These are phyloP conservation scores for Elymus sibiricus DNA, from an alignment of 176 grass and related monocot genomes.

Conservation along the genomic window DNA sequence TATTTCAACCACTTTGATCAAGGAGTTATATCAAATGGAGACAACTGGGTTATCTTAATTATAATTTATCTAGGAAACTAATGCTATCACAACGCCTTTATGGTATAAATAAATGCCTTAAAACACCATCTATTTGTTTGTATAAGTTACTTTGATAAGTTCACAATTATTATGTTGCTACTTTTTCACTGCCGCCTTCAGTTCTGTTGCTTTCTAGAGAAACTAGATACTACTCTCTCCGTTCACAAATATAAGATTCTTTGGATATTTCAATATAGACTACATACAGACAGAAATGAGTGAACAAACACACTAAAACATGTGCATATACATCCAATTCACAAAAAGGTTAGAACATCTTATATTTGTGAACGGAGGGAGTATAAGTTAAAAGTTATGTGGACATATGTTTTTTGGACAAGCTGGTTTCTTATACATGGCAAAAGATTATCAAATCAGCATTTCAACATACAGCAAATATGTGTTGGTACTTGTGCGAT, in stretches of 20 bases:
- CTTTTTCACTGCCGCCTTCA: neutral
- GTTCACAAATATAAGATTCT: too few species aligned
- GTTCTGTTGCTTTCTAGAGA: neutral
- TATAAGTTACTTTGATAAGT: neutral
- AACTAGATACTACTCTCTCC: neutral
- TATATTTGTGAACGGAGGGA: too few species aligned
- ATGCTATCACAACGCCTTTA: neutral
- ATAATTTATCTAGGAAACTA: neutral
- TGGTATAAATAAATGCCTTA: neutral
- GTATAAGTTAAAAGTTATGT: neutral
- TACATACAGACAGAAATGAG: too few species aligned
- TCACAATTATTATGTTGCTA: neutral
- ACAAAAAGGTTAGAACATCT: too few species aligned
- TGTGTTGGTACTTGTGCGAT: neutral
- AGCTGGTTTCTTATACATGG: neutral
- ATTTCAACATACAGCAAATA: neutral
- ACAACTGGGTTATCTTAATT: neutral
- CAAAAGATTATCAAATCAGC: neutral
- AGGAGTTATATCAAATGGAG: neutral
- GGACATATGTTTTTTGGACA: constrained; percentile 1
- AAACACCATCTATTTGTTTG: neutral
- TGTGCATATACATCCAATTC: too few species aligned
- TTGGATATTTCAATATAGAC: too few species aligned
- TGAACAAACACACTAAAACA: too few species aligned
- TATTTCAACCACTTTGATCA: neutral